Evolutionary conservation across 2,329 filamentous ascomycete species (phyloP).

Genomic region (Fusarium citri): DNA sequence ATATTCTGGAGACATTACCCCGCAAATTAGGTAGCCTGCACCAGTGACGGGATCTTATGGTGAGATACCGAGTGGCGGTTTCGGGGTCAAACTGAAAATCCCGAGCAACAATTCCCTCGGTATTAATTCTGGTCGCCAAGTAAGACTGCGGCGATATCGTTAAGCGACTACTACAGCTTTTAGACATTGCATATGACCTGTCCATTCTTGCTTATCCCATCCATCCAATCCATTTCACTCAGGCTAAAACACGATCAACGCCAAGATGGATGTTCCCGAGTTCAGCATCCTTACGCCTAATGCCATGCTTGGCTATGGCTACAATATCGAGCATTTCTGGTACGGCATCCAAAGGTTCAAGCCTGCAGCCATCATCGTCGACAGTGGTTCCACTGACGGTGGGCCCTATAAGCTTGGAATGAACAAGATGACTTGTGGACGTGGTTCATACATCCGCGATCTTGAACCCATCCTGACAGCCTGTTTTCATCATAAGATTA

Average conservation of each 20-base stretch:
- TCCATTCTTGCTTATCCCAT: background rate
- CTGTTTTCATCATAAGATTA: conserved; percentile 39
- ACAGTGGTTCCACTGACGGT: conserved; percentile 48
- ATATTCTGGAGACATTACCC: background rate
- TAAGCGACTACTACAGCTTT: background rate
- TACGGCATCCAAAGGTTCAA: conserved; percentile 43
- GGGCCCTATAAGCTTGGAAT: conserved; percentile 53
- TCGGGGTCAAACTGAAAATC: background rate
- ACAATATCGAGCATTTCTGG: conserved; percentile 47
- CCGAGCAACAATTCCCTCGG: background rate
- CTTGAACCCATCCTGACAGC: conserved; percentile 47
- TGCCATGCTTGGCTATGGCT: conserved; percentile 51
- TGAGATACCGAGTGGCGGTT: background rate
- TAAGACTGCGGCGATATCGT: background rate
- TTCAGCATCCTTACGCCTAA: conserved; percentile 47
- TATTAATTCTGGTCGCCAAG: background rate
- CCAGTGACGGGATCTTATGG: background rate
- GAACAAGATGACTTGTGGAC: conserved; percentile 52
- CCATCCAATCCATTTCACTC: no score
- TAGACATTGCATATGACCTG: background rate
- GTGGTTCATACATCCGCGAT: conserved; percentile 54
- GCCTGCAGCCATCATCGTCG: conserved; percentile 47
- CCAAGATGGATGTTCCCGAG: conserved; percentile 1
- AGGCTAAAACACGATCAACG: background rate
- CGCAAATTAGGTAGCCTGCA: background rate